Evolutionary conservation across 768 basidiomycete species (phyloP).

Genomic region (Kwoniella sp.): DNA sequence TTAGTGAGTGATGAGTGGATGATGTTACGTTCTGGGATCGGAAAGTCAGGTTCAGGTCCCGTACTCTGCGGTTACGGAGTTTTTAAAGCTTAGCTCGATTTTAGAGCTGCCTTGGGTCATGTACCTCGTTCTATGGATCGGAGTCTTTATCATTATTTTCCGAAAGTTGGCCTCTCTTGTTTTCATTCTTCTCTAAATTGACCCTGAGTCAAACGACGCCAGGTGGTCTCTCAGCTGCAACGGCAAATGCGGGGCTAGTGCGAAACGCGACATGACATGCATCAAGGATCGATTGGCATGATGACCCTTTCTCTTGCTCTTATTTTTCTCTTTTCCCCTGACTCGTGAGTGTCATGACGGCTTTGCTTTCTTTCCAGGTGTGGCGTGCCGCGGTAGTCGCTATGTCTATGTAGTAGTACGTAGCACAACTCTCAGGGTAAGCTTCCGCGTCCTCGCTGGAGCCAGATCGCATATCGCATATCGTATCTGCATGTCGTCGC

Average conservation of each 20-base stretch:
- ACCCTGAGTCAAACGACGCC: neutral
- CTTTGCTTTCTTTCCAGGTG: too few relatives aligned
- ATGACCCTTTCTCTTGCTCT: too few relatives aligned
- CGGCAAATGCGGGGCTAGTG: conserved; percentile 1
- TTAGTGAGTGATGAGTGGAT: neutral
- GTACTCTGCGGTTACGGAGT: neutral
- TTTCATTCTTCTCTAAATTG: neutral
- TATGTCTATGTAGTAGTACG: too few relatives aligned
- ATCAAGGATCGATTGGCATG: too few relatives aligned
- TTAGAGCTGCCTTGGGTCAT: neutral
- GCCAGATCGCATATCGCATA: too few relatives aligned
- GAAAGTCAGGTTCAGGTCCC: neutral
- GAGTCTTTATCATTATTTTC: neutral
- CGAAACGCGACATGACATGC: too few relatives aligned
- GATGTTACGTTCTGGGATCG: neutral
- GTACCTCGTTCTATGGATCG: neutral
- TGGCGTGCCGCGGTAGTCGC: too few relatives aligned
- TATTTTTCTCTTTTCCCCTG: too few relatives aligned
- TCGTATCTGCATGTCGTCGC: too few relatives aligned
- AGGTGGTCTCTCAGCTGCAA: neutral
- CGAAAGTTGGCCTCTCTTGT: neutral
- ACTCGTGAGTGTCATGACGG: too few relatives aligned
- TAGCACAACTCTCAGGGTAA: too few relatives aligned
- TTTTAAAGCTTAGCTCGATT: neutral
- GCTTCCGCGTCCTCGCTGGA: too few relatives aligned